Conservation (phyloP, 345 rosid species). For the Draba incana region DNA sequence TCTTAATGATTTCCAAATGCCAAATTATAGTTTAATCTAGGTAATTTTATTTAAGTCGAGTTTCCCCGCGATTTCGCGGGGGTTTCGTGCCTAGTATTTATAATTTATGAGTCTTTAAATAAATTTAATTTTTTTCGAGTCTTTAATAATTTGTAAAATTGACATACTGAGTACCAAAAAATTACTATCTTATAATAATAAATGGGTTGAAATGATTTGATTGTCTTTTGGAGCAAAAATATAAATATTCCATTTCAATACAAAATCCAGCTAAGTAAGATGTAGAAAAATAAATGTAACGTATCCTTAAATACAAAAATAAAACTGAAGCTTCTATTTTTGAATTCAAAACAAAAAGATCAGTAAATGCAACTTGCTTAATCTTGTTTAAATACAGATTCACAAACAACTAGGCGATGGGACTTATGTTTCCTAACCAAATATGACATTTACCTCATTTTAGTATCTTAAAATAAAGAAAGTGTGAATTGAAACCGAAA, state of each 20-base stretch:
- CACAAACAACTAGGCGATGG: constrained; percentile 23
- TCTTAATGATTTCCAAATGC: too few species aligned
- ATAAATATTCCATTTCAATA: constrained; percentile 20
- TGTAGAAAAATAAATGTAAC: constrained; percentile 28
- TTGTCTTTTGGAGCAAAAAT: background rate
- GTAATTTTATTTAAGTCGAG: too few species aligned
- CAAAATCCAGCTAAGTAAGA: constrained; percentile 23
- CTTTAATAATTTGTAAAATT: too few species aligned
- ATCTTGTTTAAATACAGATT: constrained; percentile 31
- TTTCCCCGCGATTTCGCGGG: too few species aligned
- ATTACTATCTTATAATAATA: background rate
- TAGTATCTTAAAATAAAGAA: constrained; percentile 33
- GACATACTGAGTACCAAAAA: background rate
- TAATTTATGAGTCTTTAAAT: too few species aligned
- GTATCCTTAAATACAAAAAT: constrained; percentile 25
- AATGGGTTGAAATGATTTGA: constrained; percentile 21
- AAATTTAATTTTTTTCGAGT: too few species aligned
- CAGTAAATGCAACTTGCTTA: constrained; percentile 44
- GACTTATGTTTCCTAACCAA: constrained; percentile 26
- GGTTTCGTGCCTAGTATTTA: too few species aligned
- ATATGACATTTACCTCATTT: constrained; percentile 22
- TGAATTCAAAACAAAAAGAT: constrained; percentile 37
- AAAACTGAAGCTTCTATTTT: constrained; percentile 29
- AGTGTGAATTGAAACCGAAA: constrained; percentile 39
- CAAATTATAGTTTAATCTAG: too few species aligned